Evolutionary conservation across 2,329 filamentous ascomycete species (phyloP).

Genomic region (Apiospora saccharicola): DNA sequence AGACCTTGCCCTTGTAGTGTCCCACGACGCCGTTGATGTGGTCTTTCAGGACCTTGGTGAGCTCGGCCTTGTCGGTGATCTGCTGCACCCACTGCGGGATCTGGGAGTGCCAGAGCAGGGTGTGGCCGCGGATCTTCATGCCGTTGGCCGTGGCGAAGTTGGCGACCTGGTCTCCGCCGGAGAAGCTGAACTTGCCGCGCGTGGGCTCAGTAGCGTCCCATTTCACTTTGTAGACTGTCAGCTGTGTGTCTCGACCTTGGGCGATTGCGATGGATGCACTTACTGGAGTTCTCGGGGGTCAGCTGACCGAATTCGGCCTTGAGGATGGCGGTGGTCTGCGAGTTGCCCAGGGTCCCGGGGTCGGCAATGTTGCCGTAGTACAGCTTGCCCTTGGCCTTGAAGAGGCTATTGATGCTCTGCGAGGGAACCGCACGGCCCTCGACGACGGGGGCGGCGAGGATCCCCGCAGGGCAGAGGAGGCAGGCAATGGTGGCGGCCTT

Average conservation of each 20-base stretch:
- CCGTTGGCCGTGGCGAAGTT: conserved; percentile 63
- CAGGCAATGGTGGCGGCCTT: conserved; percentile 43
- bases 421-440: conserved; percentile 46
- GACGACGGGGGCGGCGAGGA: conserved; percentile 52
- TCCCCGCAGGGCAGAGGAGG: conserved; percentile 43
- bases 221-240: conserved; percentile 58
- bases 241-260: too few relatives aligned
- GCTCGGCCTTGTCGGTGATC: conserved; percentile 42
- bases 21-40: conserved; percentile 66
- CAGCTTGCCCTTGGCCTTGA: conserved; percentile 69
- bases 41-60: conserved; percentile 64
- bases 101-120: conserved; percentile 70
- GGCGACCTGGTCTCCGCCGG: conserved; percentile 63
- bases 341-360: conserved; percentile 55
- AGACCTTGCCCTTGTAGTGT: conserved; percentile 70
- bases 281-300: conserved; percentile 70
- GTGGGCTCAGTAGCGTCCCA: conserved; percentile 60
- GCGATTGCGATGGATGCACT: not conserved
- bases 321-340: conserved; percentile 63
- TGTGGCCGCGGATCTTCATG: conserved; percentile 70
- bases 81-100: conserved; percentile 65
- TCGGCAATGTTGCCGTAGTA: conserved; percentile 70
- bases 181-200: conserved; percentile 62
- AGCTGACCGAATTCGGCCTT: conserved; percentile 70
- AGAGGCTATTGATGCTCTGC: conserved; percentile 60